These are phyloP conservation scores for Annulohypoxylon bovei DNA, from an alignment of 495 filamentous ascomycete species.

Conservation along the genomic window DNA sequence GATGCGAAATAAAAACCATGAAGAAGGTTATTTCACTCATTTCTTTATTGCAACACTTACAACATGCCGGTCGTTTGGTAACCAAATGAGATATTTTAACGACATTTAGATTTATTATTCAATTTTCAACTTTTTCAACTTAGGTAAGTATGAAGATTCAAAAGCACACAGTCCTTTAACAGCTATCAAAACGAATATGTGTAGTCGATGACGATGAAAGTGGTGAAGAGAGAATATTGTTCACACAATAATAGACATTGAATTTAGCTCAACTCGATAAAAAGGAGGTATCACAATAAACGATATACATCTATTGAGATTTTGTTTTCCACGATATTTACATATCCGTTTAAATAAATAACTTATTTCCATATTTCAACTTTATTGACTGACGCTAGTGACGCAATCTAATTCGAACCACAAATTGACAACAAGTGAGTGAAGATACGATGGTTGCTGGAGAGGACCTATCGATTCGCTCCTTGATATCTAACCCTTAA, in stretches of 20 bases:
- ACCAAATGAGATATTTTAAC: not conserved
- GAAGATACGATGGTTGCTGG: not conserved
- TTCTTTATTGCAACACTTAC: not conserved
- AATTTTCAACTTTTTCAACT: too few relatives aligned
- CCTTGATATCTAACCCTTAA: slow-evolving; percentile 3
- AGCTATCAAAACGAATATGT: not conserved
- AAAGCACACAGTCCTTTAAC: too few relatives aligned
- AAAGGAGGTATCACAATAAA: not conserved
- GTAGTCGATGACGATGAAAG: not conserved
- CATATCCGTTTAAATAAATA: not conserved
- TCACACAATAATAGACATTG: not conserved
- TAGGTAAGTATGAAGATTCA: too few relatives aligned
- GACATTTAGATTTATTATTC: not conserved
- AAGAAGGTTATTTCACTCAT: not conserved
- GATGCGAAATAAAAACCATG: not conserved
- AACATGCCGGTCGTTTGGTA: not conserved
- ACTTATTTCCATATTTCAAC: not conserved
- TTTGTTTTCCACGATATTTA: not conserved
- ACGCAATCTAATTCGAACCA: slow-evolving; percentile 10
- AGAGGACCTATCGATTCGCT: not conserved
- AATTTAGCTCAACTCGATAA: not conserved
- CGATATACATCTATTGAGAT: not conserved
- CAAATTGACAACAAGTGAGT: not conserved
- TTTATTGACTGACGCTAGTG: not conserved
- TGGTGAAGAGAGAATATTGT: not conserved